Evolutionary conservation across 441 rosid species (phyloP).

Genomic region (Omphalea diandra): DNA sequence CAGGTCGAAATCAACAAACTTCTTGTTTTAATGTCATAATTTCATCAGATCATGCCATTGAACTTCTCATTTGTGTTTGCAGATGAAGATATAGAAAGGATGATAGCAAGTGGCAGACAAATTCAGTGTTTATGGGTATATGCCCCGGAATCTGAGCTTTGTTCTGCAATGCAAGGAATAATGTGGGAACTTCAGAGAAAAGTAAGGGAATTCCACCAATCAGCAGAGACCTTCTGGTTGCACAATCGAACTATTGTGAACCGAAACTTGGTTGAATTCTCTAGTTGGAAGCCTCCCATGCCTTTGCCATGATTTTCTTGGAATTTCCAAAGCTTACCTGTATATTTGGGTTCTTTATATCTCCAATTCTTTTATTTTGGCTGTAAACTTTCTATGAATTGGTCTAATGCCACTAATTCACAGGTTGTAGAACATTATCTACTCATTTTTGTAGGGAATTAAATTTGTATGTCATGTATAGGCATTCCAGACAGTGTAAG

Average conservation of each 20-base stretch:
- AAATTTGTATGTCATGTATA: conserved; percentile 13
- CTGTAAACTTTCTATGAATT: background rate
- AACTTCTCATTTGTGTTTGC: conserved; percentile 26
- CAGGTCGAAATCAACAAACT: conserved; percentile 42
- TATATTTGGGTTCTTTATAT: background rate
- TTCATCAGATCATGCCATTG: background rate
- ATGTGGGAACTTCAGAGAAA: conserved; percentile 96
- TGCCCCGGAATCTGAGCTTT: conserved; percentile 56
- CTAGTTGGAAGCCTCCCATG: conserved; percentile 77
- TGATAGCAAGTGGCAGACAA: conserved; percentile 73
- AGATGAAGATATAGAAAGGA: conserved; percentile 65
- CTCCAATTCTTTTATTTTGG: background rate
- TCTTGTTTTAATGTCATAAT: background rate
- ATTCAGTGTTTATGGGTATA: conserved; percentile 80
- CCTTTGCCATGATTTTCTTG: conserved; percentile 53
- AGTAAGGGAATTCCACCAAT: conserved; percentile 85
- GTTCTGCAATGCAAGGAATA: conserved; percentile 81
- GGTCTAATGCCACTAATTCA: conserved; percentile 14
- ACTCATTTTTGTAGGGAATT: background rate
- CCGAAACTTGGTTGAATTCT: conserved; percentile 63
- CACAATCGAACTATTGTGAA: conserved; percentile 75
- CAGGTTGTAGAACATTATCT: background rate
- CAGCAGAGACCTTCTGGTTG: conserved; percentile 93
- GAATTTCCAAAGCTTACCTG: background rate
- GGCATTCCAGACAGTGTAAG: conserved; percentile 2